Conservation (phyloP, 2,329 filamentous ascomycete genomes). For the Colletotrichum trifolii region DNA sequence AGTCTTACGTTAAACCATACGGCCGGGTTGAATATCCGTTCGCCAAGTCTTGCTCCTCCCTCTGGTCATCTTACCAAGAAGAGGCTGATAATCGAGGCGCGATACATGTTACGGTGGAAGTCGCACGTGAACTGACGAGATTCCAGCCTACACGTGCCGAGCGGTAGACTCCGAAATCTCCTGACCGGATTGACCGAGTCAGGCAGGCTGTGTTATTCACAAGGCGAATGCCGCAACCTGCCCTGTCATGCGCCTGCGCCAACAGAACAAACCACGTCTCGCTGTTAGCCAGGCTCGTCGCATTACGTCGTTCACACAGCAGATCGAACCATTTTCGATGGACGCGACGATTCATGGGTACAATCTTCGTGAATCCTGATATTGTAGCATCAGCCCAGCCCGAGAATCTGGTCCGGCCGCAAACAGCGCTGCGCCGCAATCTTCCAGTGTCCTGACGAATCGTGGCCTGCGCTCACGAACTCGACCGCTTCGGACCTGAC, state of each 20-base stretch:
- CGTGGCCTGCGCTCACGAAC: slow-evolving; percentile 14
- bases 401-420: slow-evolving; percentile 17
- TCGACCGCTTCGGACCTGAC: slow-evolving; percentile 7
- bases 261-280: too few relatives aligned
- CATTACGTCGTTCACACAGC: not conserved
- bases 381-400: not conserved
- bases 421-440: slow-evolving; percentile 16
- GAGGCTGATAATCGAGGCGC: too few relatives aligned
- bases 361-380: slow-evolving; percentile 14
- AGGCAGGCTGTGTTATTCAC: too few relatives aligned
- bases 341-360: slow-evolving; percentile 21
- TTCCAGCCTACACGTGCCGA: too few relatives aligned
- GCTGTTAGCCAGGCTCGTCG: not conserved
- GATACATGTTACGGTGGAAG: too few relatives aligned
- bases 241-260: too few relatives aligned
- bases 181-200: too few relatives aligned
- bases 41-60: too few relatives aligned
- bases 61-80: too few relatives aligned
- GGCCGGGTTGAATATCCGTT: not conserved
- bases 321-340: slow-evolving; percentile 7
- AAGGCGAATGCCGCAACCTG: too few relatives aligned
- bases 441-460: slow-evolving; percentile 2
- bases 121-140: too few relatives aligned
- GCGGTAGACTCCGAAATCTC: too few relatives aligned
- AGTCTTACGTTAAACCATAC: slow-evolving; percentile 1